phyloP scores from a whole-genome alignment of 495 filamentous ascomycete species.

The Podospora didyma region DNA sequence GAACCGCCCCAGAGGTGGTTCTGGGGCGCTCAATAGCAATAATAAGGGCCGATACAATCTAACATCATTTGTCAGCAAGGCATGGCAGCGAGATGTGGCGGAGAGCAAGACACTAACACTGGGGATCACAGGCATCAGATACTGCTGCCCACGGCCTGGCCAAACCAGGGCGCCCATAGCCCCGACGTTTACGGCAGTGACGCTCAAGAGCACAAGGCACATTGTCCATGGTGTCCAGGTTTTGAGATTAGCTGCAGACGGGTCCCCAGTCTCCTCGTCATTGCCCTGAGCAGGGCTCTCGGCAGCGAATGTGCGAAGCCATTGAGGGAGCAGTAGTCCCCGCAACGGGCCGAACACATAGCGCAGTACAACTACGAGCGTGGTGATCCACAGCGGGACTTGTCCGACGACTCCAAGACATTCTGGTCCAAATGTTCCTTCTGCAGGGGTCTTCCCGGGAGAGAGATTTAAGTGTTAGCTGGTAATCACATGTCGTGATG shows the following conservation, averaged over 20 bases:
- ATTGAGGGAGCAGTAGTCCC: slow-evolving; percentile 20
- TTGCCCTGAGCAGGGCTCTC: slow-evolving; percentile 2
- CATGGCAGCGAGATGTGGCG: not conserved
- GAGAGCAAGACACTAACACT: slow-evolving; percentile 13
- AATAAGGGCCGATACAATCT: slow-evolving; percentile 21
- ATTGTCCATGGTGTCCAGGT: slow-evolving; percentile 19
- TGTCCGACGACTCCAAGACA: slow-evolving; percentile 28
- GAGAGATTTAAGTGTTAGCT: not conserved
- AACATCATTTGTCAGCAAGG: not conserved
- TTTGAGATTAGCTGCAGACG: not conserved
- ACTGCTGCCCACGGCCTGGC: slow-evolving; percentile 7
- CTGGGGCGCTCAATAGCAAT: slow-evolving; percentile 23
- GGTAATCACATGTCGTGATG: not conserved
- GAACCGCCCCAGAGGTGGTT: slow-evolving; percentile 18
- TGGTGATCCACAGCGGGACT: slow-evolving; percentile 24
- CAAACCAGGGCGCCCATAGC: slow-evolving; percentile 9
- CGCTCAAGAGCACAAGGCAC: slow-evolving; percentile 12
- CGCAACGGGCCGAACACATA: slow-evolving; percentile 22
- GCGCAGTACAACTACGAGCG: slow-evolving; percentile 22
- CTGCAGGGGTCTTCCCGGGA: slow-evolving; percentile 23
- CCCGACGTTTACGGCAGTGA: slow-evolving; percentile 6
- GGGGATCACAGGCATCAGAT: slow-evolving; percentile 19
- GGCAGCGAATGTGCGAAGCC: slow-evolving; percentile 26
- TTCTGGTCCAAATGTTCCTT: slow-evolving; percentile 22
- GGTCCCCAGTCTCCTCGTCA: not conserved